Percentiles rank a stretch among this genome's conserved stretches.
These are phyloP conservation scores for Albifimbria verrucaria DNA, from an alignment of 2,329 filamentous ascomycete genomes.

Conservation along the genomic window DNA sequence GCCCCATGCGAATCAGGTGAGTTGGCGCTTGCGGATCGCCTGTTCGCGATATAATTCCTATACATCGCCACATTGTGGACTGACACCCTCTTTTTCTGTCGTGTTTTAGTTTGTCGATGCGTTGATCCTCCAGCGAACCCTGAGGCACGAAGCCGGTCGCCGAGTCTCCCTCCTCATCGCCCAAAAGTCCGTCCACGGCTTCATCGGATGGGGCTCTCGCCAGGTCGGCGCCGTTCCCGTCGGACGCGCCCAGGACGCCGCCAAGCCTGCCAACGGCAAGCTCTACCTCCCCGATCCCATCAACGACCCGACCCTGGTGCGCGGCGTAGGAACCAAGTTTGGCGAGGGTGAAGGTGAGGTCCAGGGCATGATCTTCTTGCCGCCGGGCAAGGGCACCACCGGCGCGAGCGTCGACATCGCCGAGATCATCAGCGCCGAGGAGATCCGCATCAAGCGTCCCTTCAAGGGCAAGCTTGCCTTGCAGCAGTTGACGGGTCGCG, in stretches of 20 bases:
- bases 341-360: constrained; percentile 66
- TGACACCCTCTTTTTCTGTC: constrained; percentile 6
- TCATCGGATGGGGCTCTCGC: constrained; percentile 83
- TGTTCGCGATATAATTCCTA: too few species aligned
- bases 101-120: constrained; percentile 81
- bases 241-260: constrained; percentile 82
- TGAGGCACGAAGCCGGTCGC: constrained; percentile 81
- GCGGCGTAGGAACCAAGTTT: constrained; percentile 79
- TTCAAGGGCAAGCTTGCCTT: constrained; percentile 76
- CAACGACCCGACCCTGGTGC: constrained; percentile 76
- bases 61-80: neutral
- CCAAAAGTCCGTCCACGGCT: constrained; percentile 91
- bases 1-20: constrained; percentile 91
- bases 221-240: constrained; percentile 91
- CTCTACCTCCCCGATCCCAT: constrained; percentile 89
- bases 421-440: constrained; percentile 74
- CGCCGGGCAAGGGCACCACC: constrained; percentile 72
- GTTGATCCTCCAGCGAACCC: constrained; percentile 85
- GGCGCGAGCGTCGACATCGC: constrained; percentile 81
- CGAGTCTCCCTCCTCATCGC: constrained; percentile 91
- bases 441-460: constrained; percentile 81
- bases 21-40: constrained; percentile 18
- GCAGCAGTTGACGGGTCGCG: constrained; percentile 76
- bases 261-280: constrained; percentile 73
- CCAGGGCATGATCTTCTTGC: constrained; percentile 83